These are phyloP conservation scores for Penicillium italicum DNA, from an alignment of 2,329 filamentous ascomycete genomes.

Conservation along the genomic window DNA sequence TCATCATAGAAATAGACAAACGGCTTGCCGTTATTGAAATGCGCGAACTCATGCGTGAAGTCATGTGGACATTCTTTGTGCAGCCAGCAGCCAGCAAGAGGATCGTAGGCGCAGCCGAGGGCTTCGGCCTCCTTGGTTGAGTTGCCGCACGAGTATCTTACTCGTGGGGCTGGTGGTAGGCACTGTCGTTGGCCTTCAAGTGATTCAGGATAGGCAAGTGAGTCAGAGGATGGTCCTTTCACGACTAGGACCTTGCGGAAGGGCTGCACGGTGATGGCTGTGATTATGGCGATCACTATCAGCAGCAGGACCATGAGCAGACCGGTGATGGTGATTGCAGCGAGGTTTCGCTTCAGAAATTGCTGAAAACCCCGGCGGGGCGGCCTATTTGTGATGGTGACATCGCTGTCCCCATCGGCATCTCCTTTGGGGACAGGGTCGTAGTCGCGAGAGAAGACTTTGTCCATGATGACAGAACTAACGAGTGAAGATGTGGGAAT, in stretches of 20 bases:
- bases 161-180: conserved; percentile 6
- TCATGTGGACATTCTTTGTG: conserved; percentile 14
- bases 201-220: background rate
- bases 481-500: background rate
- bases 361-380: background rate
- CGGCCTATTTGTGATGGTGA: background rate
- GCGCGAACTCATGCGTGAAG: conserved; percentile 10
- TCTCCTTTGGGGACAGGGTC: conserved; percentile 2
- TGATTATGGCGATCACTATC: conserved; percentile 5
- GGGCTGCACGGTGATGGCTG: conserved; percentile 7
- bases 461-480: background rate
- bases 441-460: background rate
- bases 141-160: conserved; percentile 12
- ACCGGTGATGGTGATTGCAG: conserved; percentile 10
- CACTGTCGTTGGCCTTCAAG: conserved; percentile 10
- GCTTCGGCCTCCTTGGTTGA: conserved; percentile 12
- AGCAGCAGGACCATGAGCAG: conserved; percentile 7
- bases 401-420: conserved; percentile 4
- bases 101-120: conserved; percentile 14
- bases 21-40: conserved; percentile 15
- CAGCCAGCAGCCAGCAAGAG: conserved; percentile 17
- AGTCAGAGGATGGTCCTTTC: background rate
- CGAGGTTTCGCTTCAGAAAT: conserved; percentile 9
- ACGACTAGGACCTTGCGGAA: conserved; percentile 6
- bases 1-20: conserved; percentile 18